Evolutionary conservation across 768 basidiomycete species (phyloP), one percentile per base, ranked within the genome.

Genomic region (Cyclocybe aegerita): DNA sequence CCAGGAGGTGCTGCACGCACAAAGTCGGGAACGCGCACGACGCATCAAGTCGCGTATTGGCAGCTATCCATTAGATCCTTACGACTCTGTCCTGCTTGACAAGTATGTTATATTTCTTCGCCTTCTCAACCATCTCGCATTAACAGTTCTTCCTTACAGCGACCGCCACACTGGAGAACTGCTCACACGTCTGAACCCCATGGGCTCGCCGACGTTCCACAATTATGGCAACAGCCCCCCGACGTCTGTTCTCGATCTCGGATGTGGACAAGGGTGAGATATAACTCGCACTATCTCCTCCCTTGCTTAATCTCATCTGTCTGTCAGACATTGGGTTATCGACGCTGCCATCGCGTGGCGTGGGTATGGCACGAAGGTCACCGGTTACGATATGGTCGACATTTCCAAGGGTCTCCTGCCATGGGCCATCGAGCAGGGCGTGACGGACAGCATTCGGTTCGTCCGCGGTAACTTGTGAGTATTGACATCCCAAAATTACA

Each of bases 391-490:
- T 59, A 69, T 88, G 46, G 73, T 88, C 1, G 73, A 78, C 46
- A 59, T 64, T 14, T 61, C 64, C 17, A 63, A 60, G 39, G 63
- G 71, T 15, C 57, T 69, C 1, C 50, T 70, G 40, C 67, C 70
- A 1, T 65, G 70, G 35, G 71, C 76, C 14, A 61, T 53, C 2
- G 56, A 65, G 34, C 60, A 68, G 44, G 66, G 65, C 10, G 65
- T 69, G 6, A 55, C 46, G 8, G 59, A 77, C 15, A 77, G 76
- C 50, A 68, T 86, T 14, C 69, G 69, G 15, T 80, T 85, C 65
- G 71, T 78, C 9, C 76, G 74, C 55, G 81, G 80, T 14, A 85
- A 90, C 54, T 86, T 88, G 86, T 88, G 60, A 55, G 86, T 76
- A n/a, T 31, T 23, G 33, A 16, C 42, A 23, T 55, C 52, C 47